These are phyloP conservation scores for Leccinum obscurum DNA, from an alignment of 768 basidiomycete species.

Conservation along the genomic window DNA sequence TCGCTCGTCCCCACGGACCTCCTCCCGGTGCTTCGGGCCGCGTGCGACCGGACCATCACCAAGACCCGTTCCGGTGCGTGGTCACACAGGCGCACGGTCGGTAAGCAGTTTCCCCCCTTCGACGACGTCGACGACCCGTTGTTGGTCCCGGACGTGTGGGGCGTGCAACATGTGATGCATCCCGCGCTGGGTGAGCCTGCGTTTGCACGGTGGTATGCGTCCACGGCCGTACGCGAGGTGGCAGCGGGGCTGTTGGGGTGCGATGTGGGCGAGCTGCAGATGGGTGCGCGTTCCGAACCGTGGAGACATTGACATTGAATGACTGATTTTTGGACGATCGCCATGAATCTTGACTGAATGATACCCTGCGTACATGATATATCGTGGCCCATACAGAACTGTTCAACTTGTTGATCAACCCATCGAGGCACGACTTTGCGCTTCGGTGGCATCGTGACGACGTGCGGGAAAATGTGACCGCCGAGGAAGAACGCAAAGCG, in stretches of 20 bases:
- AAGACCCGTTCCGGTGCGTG: conserved; percentile 61
- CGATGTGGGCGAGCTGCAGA: conserved; percentile 57
- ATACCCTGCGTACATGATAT: background rate
- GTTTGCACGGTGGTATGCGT: conserved; percentile 72
- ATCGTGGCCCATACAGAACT: conserved; percentile 45
- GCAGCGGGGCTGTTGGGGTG: conserved; percentile 55
- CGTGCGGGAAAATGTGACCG: conserved; percentile 54
- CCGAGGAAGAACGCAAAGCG: conserved; percentile 59
- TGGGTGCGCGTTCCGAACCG: conserved; percentile 53
- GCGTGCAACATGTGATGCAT: conserved; percentile 82
- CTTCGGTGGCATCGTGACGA: conserved; percentile 83
- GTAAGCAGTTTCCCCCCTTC: conserved; percentile 78
- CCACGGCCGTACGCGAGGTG: conserved; percentile 43
- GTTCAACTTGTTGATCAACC: conserved; percentile 77
- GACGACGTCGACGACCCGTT: conserved; percentile 35
- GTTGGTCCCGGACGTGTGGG: conserved; percentile 67
- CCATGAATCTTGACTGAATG: background rate
- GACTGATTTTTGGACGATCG: no score
- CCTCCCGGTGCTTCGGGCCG: conserved; percentile 42
- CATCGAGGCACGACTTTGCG: conserved; percentile 61
- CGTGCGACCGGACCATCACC: conserved; percentile 50
- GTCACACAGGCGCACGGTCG: conserved; percentile 68
- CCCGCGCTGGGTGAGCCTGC: conserved; percentile 59
- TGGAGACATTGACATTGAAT: background rate
- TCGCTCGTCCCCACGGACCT: conserved; percentile 37